phyloP scores from a whole-genome alignment of 1,284 basidiomycete species.

The Rhodotorula sp. region DNA sequence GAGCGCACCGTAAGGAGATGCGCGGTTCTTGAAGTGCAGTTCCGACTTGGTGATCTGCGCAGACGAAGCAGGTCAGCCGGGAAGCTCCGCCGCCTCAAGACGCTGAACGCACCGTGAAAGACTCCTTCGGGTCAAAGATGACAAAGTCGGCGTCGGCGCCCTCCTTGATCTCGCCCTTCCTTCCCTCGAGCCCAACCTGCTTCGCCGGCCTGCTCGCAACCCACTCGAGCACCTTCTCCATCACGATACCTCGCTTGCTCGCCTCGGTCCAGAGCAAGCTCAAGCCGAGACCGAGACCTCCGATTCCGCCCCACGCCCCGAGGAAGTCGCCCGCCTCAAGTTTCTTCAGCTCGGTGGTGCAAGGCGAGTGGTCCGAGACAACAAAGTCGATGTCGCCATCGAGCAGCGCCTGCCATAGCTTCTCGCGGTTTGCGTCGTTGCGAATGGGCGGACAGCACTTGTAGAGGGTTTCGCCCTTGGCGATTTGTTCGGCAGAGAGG shows the following conservation, averaged over 20 bases:
- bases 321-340: slow-evolving; percentile 76
- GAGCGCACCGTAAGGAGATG: slow-evolving; percentile 68
- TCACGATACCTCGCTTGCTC: slow-evolving; percentile 57
- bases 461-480: slow-evolving; percentile 52
- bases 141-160: slow-evolving; percentile 82
- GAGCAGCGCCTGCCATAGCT: slow-evolving; percentile 73
- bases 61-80: not conserved
- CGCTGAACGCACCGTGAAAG: slow-evolving; percentile 56
- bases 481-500: slow-evolving; percentile 58
- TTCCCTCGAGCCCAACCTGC: slow-evolving; percentile 67
- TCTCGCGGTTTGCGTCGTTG: slow-evolving; percentile 65
- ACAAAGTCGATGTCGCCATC: slow-evolving; percentile 82
- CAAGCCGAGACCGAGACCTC: slow-evolving; percentile 79
- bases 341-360: slow-evolving; percentile 74
- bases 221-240: slow-evolving; percentile 71
- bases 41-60: slow-evolving; percentile 66
- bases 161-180: slow-evolving; percentile 68
- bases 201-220: slow-evolving; percentile 67
- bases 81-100: not conserved
- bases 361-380: slow-evolving; percentile 91
- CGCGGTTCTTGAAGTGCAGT: slow-evolving; percentile 85
- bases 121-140: slow-evolving; percentile 71
- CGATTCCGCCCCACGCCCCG: slow-evolving; percentile 89
- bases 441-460: slow-evolving; percentile 96
- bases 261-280: slow-evolving; percentile 79